Conservation (phyloP, 1,139 yeast species). For the Candida albicans region DNA sequence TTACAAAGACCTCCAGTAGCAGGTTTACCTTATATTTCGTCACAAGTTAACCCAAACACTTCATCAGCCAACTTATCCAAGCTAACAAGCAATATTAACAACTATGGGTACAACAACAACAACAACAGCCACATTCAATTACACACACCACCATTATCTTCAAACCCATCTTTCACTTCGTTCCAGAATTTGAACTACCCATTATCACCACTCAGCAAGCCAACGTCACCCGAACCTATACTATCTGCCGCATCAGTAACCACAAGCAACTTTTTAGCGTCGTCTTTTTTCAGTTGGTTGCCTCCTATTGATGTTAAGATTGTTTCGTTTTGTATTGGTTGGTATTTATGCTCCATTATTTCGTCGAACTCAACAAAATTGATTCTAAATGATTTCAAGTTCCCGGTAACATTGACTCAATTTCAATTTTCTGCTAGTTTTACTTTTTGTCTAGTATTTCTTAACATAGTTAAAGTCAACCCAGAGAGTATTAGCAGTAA, state of each 20-base stretch:
- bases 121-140: constrained; percentile 5
- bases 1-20: not conserved
- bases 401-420: constrained; percentile 85
- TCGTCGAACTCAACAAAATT: constrained; percentile 80
- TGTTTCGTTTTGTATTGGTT: constrained; percentile 54
- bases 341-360: constrained; percentile 83
- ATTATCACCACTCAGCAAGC: constrained; percentile 35
- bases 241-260: constrained; percentile 11
- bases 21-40: constrained; percentile 11
- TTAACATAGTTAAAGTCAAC: constrained; percentile 21
- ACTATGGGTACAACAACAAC: not conserved
- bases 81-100: constrained; percentile 12
- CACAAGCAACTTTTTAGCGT: constrained; percentile 9
- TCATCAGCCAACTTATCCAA: constrained; percentile 31
- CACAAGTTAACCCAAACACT: constrained; percentile 25
- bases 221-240: constrained; percentile 30
- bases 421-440: constrained; percentile 77
- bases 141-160: constrained; percentile 14
- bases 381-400: constrained; percentile 64
- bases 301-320: constrained; percentile 35
- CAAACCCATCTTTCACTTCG: constrained; percentile 11
- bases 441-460: constrained; percentile 42
- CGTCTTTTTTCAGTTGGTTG: constrained; percentile 16
- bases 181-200: constrained; percentile 18
- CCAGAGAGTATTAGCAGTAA: constrained; percentile 20